These are phyloP conservation scores for Microbotryum lychnidis-dioicae DNA, from an alignment of 1,284 basidiomycete genomes.

Conservation along the genomic window DNA sequence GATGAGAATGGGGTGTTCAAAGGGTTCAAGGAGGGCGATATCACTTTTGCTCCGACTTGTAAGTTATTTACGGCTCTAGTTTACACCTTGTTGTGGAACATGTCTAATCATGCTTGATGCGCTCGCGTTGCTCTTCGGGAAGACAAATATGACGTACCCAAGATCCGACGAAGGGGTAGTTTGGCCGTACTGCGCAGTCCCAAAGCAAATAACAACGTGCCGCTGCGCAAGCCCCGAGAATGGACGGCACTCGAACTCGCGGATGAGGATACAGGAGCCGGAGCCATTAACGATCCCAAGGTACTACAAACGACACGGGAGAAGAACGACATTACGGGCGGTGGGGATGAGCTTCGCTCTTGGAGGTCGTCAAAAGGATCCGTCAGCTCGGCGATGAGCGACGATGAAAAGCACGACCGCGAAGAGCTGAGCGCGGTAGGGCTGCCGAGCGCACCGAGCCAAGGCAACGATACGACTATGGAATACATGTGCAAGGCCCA, in stretches of 20 bases:
- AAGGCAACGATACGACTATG: constrained; percentile 10
- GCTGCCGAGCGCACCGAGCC: constrained; percentile 7
- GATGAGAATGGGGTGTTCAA: constrained; percentile 45
- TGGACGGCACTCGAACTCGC: background rate
- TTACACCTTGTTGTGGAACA: background rate
- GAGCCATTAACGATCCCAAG: constrained; percentile 10
- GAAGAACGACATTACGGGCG: background rate
- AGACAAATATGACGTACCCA: constrained; percentile 24
- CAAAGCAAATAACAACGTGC: background rate
- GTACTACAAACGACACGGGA: constrained; percentile 1
- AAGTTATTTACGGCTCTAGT: background rate
- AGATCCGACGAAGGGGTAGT: constrained; percentile 1
- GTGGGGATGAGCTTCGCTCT: constrained; percentile 15
- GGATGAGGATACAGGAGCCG: background rate
- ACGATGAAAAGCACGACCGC: constrained; percentile 11
- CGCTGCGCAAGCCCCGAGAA: background rate
- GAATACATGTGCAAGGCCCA: constrained; percentile 20
- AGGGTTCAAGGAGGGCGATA: constrained; percentile 62
- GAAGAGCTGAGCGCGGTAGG: constrained; percentile 6
- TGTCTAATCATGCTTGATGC: background rate
- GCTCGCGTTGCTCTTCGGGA: background rate
- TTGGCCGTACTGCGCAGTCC: constrained; percentile 1
- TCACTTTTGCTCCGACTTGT: constrained; percentile 57
- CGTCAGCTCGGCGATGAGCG: constrained; percentile 8
- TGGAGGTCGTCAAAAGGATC: constrained; percentile 13